Conservation (phyloP, 345 rosid species). For the Capsella bursapastoris region DNA sequence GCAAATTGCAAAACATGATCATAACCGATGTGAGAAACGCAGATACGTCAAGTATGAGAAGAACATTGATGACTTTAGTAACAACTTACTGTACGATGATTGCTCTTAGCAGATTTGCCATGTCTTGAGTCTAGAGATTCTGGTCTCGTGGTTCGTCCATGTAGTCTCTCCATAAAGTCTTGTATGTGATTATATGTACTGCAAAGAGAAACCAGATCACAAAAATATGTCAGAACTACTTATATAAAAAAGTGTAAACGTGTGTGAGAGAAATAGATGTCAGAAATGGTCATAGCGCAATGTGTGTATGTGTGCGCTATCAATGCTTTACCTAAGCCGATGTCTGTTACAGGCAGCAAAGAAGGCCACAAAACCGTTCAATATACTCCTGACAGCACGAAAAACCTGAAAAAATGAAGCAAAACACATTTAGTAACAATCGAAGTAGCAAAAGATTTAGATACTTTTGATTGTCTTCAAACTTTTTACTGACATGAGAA, state of each 20-base stretch:
- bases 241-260: neutral
- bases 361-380: conserved; percentile 88
- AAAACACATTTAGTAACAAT: conserved; percentile 3
- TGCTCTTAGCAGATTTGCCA: conserved; percentile 23
- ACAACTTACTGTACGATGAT: conserved; percentile 48
- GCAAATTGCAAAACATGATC: conserved; percentile 15
- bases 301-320: neutral
- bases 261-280: neutral
- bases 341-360: conserved; percentile 95
- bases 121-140: conserved; percentile 37
- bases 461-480: neutral
- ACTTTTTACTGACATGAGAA: conserved; percentile 67
- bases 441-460: neutral
- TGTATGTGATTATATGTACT: conserved; percentile 61
- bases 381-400: conserved; percentile 86
- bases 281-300: conserved; percentile 7
- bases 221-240: conserved; percentile 7
- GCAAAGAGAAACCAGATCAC: conserved; percentile 30
- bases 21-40: conserved; percentile 23
- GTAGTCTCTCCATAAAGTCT: conserved; percentile 48
- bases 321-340: conserved; percentile 76
- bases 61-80: neutral
- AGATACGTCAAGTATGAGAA: conserved; percentile 4
- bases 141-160: conserved; percentile 37
- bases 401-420: conserved; percentile 64